Percentiles rank a stretch among this genome's conserved stretches.
These are phyloP conservation scores for Tylopilus felleus DNA, from an alignment of 768 basidiomycete species.

Conservation along the genomic window DNA sequence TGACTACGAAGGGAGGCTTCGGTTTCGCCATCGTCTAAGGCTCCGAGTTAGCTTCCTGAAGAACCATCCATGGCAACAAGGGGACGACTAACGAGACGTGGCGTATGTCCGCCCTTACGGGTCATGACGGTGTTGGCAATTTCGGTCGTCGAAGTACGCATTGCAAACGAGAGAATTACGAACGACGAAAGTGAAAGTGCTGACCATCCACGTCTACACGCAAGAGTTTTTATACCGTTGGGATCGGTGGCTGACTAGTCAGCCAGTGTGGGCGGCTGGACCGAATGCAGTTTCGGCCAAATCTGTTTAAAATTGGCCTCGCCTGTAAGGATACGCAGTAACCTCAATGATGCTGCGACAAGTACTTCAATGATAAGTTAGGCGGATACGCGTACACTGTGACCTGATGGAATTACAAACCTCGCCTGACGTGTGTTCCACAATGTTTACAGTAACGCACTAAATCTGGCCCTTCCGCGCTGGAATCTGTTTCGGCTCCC, in stretches of 20 bases:
- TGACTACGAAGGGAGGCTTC: slow-evolving; percentile 13
- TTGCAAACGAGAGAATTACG: not conserved
- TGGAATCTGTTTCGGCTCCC: too few relatives aligned
- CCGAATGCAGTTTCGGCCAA: not conserved
- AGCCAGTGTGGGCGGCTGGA: not conserved
- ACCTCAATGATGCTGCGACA: not conserved
- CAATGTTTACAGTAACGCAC: too few relatives aligned
- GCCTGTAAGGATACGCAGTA: not conserved
- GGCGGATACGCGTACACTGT: too few relatives aligned
- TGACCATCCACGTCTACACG: not conserved
- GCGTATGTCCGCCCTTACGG: not conserved
- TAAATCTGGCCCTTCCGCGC: too few relatives aligned
- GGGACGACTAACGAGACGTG: slow-evolving; percentile 1
- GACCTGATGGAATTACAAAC: too few relatives aligned
- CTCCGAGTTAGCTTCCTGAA: not conserved
- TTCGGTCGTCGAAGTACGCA: not conserved
- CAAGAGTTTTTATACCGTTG: not conserved
- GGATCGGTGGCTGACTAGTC: not conserved
- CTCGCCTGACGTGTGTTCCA: too few relatives aligned
- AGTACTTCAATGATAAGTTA: too few relatives aligned
- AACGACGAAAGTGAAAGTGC: not conserved
- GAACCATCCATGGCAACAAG: not conserved
- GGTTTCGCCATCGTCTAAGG: not conserved
- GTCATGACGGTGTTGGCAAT: not conserved
- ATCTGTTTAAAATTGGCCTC: not conserved